Conservation (phyloP, 2,329 filamentous ascomycete genomes). For the Fusarium robinianum region DNA sequence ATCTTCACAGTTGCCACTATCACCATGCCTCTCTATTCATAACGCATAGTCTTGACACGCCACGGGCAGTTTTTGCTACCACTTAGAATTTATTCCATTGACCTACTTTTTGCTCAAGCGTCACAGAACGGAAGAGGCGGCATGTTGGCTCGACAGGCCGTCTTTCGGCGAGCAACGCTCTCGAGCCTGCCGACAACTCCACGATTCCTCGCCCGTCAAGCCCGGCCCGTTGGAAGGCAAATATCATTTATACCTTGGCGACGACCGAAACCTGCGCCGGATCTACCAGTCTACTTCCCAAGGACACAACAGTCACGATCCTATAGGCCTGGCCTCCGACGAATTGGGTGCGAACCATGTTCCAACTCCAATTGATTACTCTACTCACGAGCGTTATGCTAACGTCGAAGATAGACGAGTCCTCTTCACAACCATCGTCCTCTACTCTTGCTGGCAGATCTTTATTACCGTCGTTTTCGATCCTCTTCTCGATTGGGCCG, state of each 20-base stretch:
- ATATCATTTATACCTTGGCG: constrained; percentile 45
- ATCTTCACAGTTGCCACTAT: constrained; percentile 19
- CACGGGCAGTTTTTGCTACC: constrained; percentile 7
- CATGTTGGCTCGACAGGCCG: constrained; percentile 35
- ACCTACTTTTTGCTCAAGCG: neutral
- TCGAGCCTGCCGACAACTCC: constrained; percentile 27
- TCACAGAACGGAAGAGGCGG: constrained; percentile 7
- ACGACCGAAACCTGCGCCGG: constrained; percentile 21
- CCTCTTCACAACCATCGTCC: constrained; percentile 40
- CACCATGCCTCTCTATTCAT: constrained; percentile 28
- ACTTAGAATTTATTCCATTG: neutral
- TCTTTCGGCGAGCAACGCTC: constrained; percentile 30
- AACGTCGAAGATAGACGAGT: constrained; percentile 31
- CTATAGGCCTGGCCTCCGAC: constrained; percentile 29
- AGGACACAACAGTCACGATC: constrained; percentile 12
- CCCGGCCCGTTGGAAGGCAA: constrained; percentile 30
- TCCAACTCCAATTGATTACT: neutral
- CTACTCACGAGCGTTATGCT: constrained; percentile 12
- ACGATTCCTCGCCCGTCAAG: constrained; percentile 28
- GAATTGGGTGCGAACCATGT: constrained; percentile 36
- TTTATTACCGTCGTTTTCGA: constrained; percentile 53
- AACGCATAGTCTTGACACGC: constrained; percentile 2
- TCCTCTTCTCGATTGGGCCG: constrained; percentile 49
- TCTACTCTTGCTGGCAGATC: constrained; percentile 48
- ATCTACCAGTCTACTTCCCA: constrained; percentile 43